These are phyloP conservation scores for Coemansia sp. DNA, from an alignment of 192 early-diverging fungal species.

Conservation along the genomic window DNA sequence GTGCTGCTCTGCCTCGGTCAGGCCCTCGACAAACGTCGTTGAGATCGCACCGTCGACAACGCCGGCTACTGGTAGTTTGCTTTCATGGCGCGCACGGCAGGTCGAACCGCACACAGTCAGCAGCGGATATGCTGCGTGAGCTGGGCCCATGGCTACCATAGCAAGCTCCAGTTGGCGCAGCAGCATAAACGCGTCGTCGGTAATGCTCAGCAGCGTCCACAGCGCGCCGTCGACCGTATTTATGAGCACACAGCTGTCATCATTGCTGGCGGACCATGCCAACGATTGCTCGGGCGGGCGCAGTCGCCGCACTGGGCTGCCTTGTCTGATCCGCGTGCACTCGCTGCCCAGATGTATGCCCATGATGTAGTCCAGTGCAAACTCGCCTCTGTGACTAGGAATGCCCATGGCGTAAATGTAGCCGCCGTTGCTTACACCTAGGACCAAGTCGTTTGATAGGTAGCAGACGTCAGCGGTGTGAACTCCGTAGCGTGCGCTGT, in stretches of 20 bases:
- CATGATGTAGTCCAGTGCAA: constrained; percentile 38
- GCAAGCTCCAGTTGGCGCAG: constrained; percentile 25
- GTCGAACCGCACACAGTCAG: constrained; percentile 13
- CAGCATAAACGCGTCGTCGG: constrained; percentile 22
- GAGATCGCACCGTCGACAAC: too few species aligned
- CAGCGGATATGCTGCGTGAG: constrained; percentile 44
- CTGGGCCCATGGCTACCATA: constrained; percentile 21
- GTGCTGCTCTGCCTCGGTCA: constrained; percentile 15
- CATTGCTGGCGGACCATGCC: constrained; percentile 22
- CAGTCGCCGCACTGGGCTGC: constrained; percentile 17
- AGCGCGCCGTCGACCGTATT: constrained; percentile 30
- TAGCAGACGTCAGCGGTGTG: constrained; percentile 38
- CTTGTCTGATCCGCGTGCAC: constrained; percentile 28
- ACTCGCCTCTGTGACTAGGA: constrained; percentile 22
- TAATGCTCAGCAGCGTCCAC: constrained; percentile 44
- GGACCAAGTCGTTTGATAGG: constrained; percentile 21
- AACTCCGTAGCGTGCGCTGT: constrained; percentile 38
- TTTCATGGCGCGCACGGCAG: neutral
- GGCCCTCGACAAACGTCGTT: too few species aligned
- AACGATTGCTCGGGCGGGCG: constrained; percentile 11
- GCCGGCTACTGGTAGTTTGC: too few species aligned
- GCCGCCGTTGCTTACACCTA: constrained; percentile 32
- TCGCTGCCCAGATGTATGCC: constrained; percentile 36
- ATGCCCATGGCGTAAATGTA: constrained; percentile 31
- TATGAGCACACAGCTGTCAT: constrained; percentile 13